Evolutionary conservation across 2,329 filamentous ascomycete genomes (phyloP), one percentile per base, ranked within the genome.

Genomic region (Fusarium torulosum): DNA sequence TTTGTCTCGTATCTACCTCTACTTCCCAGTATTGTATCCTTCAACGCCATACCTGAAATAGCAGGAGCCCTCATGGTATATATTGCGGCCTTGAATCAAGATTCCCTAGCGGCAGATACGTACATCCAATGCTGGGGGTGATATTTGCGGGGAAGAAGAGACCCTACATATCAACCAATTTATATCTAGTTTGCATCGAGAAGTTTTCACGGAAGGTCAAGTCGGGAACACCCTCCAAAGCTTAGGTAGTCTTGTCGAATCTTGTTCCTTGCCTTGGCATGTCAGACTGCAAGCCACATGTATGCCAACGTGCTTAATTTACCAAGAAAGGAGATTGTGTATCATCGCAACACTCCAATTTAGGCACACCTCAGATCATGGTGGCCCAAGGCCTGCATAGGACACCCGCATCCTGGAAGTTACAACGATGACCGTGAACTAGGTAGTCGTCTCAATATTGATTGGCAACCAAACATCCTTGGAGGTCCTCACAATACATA

Each of bases 121-220:
- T 43, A 47, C 27, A 29, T 29, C 27, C 27, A 33, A 20, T 41
- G 31, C 7, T 33, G 6, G 6, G 6, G 10, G 29, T 33, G 14
- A 47, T 33, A 50, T 21, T 19, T 47, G 11, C 13, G 51, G n/a
- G 3, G 17, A 35, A 40, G 17, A 29, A 31, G 23, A 25, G 45
- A 27, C 40, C 37, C 21, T 37, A 19, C 29, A 27, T 17, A 23
- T 53, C 42, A 47, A 42, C 40, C 41, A 45, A 23, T 8, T 27
- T 37, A 33, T 59, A 53, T 50, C 38, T 43, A 29, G 41, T 53
- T 55, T 67, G 49, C 45, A 57, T 51, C 27, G 13, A 66, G 19
- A 23, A 38, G 31, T 29, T 42, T 41, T 45, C 17, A 27, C 54
- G 53, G 61, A 40, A 62, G 53, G 21, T 42, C 49, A 11, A 44